Evolutionary conservation across 805 yeast genomes (phyloP).

Genomic region (Candida nemodendra): DNA sequence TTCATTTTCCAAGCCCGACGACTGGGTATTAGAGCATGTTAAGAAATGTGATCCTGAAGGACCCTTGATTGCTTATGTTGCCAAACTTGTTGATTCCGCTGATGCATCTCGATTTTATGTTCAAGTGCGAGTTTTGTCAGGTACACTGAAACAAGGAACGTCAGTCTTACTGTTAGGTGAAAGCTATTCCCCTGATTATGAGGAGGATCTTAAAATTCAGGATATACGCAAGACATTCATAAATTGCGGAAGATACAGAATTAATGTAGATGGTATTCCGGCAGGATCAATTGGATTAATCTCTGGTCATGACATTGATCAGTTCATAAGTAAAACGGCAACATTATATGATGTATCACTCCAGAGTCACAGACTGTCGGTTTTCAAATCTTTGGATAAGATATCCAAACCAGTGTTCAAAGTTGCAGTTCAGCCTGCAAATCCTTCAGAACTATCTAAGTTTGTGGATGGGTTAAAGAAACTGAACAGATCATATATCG

Average conservation of each 20-base stretch:
- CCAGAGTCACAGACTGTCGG: slow-evolving; percentile 23
- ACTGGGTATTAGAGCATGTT: slow-evolving; percentile 23
- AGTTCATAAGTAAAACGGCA: slow-evolving; percentile 57
- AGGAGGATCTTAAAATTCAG: slow-evolving; percentile 49
- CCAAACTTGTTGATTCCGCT: slow-evolving; percentile 56
- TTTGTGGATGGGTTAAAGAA: slow-evolving; percentile 68
- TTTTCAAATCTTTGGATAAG: slow-evolving; percentile 43
- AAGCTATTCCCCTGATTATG: slow-evolving; percentile 44
- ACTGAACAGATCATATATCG: slow-evolving; percentile 61
- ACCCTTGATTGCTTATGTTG: slow-evolving; percentile 50
- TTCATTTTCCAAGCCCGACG: slow-evolving; percentile 28
- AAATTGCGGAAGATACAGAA: slow-evolving; percentile 69
- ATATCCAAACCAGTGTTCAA: slow-evolving; percentile 64
- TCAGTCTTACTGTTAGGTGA: slow-evolving; percentile 58
- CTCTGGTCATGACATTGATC: slow-evolving; percentile 54
- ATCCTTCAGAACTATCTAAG: slow-evolving; percentile 75
- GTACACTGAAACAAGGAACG: slow-evolving; percentile 49
- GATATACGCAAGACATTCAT: slow-evolving; percentile 45
- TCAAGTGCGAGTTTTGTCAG: slow-evolving; percentile 61
- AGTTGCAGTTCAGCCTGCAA: slow-evolving; percentile 77
- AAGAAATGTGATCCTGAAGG: slow-evolving; percentile 37
- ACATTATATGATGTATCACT: slow-evolving; percentile 42
- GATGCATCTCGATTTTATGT: slow-evolving; percentile 55
- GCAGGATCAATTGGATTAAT: slow-evolving; percentile 71
- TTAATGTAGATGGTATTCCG: slow-evolving; percentile 50